These are phyloP conservation scores for Bathelium albidoporum DNA, from an alignment of 495 filamentous ascomycete species.

Conservation along the genomic window DNA sequence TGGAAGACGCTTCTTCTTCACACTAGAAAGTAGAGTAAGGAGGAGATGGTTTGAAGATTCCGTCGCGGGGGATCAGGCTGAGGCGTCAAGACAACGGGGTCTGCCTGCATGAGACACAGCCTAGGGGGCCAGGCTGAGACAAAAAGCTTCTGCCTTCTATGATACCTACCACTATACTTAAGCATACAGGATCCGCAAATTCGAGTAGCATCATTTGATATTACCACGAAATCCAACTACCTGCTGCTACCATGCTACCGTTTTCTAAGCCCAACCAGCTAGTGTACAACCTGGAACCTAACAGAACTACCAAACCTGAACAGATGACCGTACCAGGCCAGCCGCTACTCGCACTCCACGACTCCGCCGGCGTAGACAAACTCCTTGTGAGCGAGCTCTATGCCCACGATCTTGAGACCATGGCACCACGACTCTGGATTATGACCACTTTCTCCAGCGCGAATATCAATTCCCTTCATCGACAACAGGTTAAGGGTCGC, in stretches of 20 bases:
- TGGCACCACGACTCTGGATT: slow-evolving; percentile 25
- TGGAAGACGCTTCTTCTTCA: neutral
- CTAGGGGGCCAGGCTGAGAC: neutral
- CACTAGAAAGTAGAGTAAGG: neutral
- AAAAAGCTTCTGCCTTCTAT: neutral
- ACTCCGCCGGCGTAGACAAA: neutral
- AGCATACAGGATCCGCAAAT: neutral
- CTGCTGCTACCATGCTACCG: neutral
- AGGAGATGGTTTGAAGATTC: neutral
- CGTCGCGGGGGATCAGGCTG: neutral
- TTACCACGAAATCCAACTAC: neutral
- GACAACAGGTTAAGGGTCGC: slow-evolving; percentile 35
- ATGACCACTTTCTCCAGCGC: slow-evolving; percentile 21
- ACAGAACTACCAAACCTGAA: neutral
- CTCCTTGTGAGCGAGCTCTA: neutral
- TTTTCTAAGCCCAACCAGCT: neutral
- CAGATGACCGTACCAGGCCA: neutral
- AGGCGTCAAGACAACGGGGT: neutral
- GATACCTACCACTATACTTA: neutral
- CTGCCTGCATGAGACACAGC: neutral
- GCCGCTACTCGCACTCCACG: neutral
- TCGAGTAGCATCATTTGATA: neutral
- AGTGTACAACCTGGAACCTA: neutral
- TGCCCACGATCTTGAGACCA: slow-evolving; percentile 12
- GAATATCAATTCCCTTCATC: slow-evolving; percentile 31